Conservation (phyloP, 306 rosid species). For the Sicyos baderoa region DNA sequence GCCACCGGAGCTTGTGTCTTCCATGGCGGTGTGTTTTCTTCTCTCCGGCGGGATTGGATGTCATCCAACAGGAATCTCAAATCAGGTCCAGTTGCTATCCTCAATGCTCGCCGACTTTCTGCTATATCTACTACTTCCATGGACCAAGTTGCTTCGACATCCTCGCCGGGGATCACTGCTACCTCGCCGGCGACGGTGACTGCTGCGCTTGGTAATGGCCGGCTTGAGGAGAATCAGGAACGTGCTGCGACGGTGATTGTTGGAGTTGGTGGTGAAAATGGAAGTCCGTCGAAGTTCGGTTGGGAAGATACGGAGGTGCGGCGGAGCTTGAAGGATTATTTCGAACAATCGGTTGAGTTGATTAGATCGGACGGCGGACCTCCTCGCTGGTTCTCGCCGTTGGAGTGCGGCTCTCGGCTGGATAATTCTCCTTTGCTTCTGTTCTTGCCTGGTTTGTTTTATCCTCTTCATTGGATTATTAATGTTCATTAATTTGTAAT, state of each 20-base stretch:
- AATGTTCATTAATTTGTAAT: neutral
- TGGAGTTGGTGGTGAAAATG: neutral
- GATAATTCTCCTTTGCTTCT: conserved; percentile 55
- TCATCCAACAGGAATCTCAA: conserved; percentile 9
- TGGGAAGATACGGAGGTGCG: conserved; percentile 18
- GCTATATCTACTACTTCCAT: conserved; percentile 25
- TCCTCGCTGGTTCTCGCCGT: conserved; percentile 87
- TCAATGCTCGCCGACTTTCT: conserved; percentile 15
- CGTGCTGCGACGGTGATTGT: conserved; percentile 9
- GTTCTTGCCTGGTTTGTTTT: conserved; percentile 59
- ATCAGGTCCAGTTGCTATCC: conserved; percentile 4
- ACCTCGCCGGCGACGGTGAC: neutral
- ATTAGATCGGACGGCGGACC: conserved; percentile 51
- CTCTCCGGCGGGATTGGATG: conserved; percentile 18
- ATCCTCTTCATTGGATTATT: neutral
- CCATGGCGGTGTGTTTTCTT: neutral
- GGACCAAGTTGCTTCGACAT: conserved; percentile 20
- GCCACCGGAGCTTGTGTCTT: conserved; percentile 24
- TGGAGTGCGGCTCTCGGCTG: conserved; percentile 39
- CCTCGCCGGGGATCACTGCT: neutral
- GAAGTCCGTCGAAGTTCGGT: neutral
- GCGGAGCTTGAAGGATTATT: conserved; percentile 32
- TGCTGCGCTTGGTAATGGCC: conserved; percentile 4
- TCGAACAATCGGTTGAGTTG: conserved; percentile 40
- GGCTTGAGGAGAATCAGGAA: conserved; percentile 19